These are phyloP conservation scores for Fibroporia radiculosa DNA, from an alignment of 768 basidiomycete genomes.

Conservation along the genomic window DNA sequence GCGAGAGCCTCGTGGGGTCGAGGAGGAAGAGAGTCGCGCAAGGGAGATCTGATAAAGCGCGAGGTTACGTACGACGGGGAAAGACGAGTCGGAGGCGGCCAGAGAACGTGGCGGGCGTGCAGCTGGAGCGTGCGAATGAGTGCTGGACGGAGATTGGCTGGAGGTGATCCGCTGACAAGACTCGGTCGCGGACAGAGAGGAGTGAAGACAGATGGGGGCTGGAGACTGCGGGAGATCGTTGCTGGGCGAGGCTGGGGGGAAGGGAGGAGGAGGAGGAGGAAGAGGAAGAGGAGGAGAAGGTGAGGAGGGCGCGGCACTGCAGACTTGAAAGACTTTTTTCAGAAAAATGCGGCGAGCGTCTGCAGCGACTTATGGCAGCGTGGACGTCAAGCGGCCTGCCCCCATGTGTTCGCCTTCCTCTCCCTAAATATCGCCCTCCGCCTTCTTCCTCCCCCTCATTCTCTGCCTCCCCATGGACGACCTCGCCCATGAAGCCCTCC, in stretches of 20 bases:
- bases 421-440: constrained; percentile 28
- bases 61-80: constrained; percentile 6
- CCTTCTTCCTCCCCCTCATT: constrained; percentile 13
- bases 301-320: neutral
- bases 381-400: constrained; percentile 20
- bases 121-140: constrained; percentile 11
- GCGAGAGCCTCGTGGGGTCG: neutral
- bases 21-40: neutral
- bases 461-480: constrained; percentile 44
- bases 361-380: constrained; percentile 14
- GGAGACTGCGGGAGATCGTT: neutral
- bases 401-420: constrained; percentile 28
- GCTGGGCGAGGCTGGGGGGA: neutral
- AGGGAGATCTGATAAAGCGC: constrained; percentile 3
- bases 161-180: constrained; percentile 12
- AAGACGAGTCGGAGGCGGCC: constrained; percentile 1
- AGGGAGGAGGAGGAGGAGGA: neutral
- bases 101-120: constrained; percentile 13
- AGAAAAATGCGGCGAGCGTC: constrained; percentile 5
- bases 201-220: too few relatives aligned
- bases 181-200: too few relatives aligned
- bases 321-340: neutral
- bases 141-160: constrained; percentile 13
- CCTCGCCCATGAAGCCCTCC: constrained; percentile 43
- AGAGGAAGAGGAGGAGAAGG: neutral